These are phyloP conservation scores for Kodamaea sp. DNA, from an alignment of 1,139 yeast genomes.

Conservation along the genomic window DNA sequence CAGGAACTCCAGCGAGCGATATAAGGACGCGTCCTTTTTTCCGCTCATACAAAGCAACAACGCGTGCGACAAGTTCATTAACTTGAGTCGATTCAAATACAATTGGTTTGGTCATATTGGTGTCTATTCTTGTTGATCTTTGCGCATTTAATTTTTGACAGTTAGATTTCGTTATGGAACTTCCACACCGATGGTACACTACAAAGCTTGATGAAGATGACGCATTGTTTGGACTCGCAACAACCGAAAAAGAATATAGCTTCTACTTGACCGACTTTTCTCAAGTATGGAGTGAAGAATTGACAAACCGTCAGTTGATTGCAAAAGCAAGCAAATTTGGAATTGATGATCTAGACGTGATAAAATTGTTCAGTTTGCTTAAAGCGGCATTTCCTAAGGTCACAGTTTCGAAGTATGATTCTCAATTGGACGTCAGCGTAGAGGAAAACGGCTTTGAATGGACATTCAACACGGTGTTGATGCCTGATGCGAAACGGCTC, in stretches of 20 bases:
- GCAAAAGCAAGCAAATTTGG: slow-evolving; percentile 22
- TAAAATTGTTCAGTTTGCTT: slow-evolving; percentile 11
- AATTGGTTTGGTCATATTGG: too few relatives aligned
- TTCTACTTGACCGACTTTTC: slow-evolving; percentile 25
- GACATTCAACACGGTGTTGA: slow-evolving; percentile 16
- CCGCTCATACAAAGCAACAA: slow-evolving; percentile 4
- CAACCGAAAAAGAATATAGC: too few relatives aligned
- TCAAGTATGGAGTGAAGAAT: slow-evolving; percentile 27
- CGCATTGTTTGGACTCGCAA: too few relatives aligned
- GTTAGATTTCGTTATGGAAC: too few relatives aligned
- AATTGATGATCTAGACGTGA: slow-evolving; percentile 20
- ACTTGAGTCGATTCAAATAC: slow-evolving; percentile 2
- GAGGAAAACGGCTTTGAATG: slow-evolving; percentile 15
- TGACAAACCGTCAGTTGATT: slow-evolving; percentile 15
- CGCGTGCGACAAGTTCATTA: slow-evolving; percentile 6
- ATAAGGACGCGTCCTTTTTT: slow-evolving; percentile 22
- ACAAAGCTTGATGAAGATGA: too few relatives aligned
- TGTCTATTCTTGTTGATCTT: too few relatives aligned
- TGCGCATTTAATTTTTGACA: too few relatives aligned
- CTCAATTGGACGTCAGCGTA: background rate
- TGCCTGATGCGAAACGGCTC: slow-evolving; percentile 11
- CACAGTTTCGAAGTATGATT: slow-evolving; percentile 1
- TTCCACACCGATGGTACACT: too few relatives aligned
- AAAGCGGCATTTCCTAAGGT: slow-evolving; percentile 4
- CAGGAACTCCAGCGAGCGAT: slow-evolving; percentile 73